Conservation (phyloP, 768 basidiomycete species). For the Lyophyllum decastes region DNA sequence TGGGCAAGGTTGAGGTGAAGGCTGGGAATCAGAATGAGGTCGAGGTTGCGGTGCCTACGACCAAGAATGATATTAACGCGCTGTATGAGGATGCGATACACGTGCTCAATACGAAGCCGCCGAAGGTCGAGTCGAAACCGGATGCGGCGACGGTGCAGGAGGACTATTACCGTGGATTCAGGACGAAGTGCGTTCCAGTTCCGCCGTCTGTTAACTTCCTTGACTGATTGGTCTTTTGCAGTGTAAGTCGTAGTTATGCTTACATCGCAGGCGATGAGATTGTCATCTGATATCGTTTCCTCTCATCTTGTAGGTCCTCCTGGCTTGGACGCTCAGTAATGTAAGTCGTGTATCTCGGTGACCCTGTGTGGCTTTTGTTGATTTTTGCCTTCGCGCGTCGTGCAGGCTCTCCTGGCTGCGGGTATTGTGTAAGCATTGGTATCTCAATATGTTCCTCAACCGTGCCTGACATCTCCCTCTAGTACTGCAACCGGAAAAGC, state of each 20-base stretch:
- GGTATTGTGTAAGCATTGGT: constrained; percentile 61
- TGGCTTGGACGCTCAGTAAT: constrained; percentile 90
- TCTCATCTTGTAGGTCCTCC: constrained; percentile 57
- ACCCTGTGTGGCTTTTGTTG: neutral
- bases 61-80: constrained; percentile 86
- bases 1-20: constrained; percentile 54
- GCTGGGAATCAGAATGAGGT: constrained; percentile 69
- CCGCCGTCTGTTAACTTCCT: neutral
- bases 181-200: constrained; percentile 76
- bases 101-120: constrained; percentile 75
- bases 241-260: constrained; percentile 27
- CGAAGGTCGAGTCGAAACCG: constrained; percentile 64
- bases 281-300: constrained; percentile 19
- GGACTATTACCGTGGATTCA: constrained; percentile 86
- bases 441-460: neutral
- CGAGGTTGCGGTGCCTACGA: constrained; percentile 82
- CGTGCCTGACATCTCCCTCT: neutral
- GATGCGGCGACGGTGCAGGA: constrained; percentile 70
- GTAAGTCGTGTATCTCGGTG: constrained; percentile 34
- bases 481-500: constrained; percentile 54
- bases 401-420: constrained; percentile 72
- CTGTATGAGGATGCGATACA: constrained; percentile 91
- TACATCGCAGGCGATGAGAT: neutral
- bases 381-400: constrained; percentile 8
- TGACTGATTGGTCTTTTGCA: constrained; percentile 20